Evolutionary conservation across 1,284 basidiomycete species (phyloP), one percentile per base, ranked within the genome.

Genomic region (Laetiporus sulphureus): DNA sequence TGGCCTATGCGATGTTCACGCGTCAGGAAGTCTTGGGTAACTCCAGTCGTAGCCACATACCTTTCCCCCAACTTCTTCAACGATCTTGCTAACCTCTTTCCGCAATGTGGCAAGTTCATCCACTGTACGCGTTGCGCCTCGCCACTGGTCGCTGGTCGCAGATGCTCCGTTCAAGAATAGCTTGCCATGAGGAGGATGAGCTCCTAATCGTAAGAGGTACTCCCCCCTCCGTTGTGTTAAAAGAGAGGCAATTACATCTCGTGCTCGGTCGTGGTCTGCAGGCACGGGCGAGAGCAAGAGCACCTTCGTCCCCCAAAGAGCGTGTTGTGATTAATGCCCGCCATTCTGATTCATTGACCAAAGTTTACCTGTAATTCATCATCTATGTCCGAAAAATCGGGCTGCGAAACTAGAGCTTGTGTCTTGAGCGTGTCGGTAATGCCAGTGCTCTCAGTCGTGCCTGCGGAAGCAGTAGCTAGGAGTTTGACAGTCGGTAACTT

Each of bases 21-120:
- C 13, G 19, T 1, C 2, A 25, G 21, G 6, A 4, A 34, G 21
- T 8, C 7, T 33, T n/a, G n/a, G n/a, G n/a, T n/a, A n/a, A 15
- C 11, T 42, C 22, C 10, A 23, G 19, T 11, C 10, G 15, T 32
- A 19, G 13, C 19, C 11, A 41, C 50, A 10, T 56, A 85, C 85
- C 69, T 85, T 83, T 20, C 82, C 85, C 15, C 86, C 85, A 24
- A 88, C 69, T 52, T 87, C 84, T 45, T 85, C 83, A 0, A 79
- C 76, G 1, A 66, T 62, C 23, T 61, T 63, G 2, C 60, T 65
- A 30, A 85, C 58, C 48, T 61, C 63, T 5, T 61, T 51, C 22
- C 62, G 60, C 12, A 86, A 57, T 3, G 45, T 55, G n/a, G 73
- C 64, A 5, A 87, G 49, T 45, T 86, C 74, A 24, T 72, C 67